phyloP scores from a whole-genome alignment of 139 green algal species.

The Tetraselmis chui region DNA sequence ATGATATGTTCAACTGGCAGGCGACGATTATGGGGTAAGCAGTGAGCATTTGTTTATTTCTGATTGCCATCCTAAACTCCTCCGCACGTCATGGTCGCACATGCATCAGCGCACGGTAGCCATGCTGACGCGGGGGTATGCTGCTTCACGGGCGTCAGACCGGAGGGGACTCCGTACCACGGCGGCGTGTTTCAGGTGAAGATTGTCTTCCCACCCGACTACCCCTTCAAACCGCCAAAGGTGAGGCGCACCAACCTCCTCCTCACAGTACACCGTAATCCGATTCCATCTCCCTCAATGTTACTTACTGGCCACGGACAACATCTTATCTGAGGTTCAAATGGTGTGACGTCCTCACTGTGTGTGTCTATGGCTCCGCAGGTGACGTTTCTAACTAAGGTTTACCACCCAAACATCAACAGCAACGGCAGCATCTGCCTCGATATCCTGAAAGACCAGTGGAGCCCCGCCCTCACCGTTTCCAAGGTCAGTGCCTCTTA shows the following conservation, averaged over 20 bases:
- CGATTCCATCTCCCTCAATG: neutral
- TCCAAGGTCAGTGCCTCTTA: constrained; percentile 13
- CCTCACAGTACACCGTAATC: neutral
- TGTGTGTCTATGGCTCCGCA: constrained; percentile 25
- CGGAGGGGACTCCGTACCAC: constrained; percentile 43
- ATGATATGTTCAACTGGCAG: neutral
- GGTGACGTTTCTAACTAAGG: constrained; percentile 47
- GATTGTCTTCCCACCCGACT: constrained; percentile 59
- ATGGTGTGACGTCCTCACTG: no score
- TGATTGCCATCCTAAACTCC: no score
- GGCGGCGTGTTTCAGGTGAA: constrained; percentile 45
- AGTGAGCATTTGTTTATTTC: no score
- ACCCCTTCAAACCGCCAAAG: constrained; percentile 62
- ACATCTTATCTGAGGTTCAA: no score
- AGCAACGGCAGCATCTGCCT: constrained; percentile 43
- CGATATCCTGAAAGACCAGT: constrained; percentile 52
- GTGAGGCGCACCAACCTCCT: neutral
- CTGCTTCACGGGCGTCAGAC: constrained; percentile 8
- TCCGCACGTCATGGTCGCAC: no score
- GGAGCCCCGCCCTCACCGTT: constrained; percentile 47
- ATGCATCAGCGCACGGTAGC: no score
- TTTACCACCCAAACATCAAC: constrained; percentile 60
- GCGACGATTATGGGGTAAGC: neutral
- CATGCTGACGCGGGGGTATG: no score
- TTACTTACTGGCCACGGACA: neutral